Evolutionary conservation across 306 rosid species (phyloP), one percentile per base, ranked within the genome.

Genomic region (Cucurbita moschata): DNA sequence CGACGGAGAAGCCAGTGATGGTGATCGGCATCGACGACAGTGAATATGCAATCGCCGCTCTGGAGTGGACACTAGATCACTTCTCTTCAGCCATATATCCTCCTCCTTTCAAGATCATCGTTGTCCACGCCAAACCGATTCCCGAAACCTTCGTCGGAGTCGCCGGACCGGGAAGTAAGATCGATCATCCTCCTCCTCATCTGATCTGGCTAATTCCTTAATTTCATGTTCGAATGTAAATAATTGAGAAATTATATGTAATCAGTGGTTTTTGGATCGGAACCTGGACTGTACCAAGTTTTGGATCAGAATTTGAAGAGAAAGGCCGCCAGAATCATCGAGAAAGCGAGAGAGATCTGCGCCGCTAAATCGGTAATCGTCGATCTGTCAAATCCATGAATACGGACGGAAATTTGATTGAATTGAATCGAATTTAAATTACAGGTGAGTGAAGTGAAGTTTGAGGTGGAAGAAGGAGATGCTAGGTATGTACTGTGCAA

Each of bases 401-500:
- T 30, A 30, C 2, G 35, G 0, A 30, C 35, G 4, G 35, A 30
- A 30, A 30, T 30, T 30, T 30, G 35, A 30, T 3, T 30, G 35
- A 30, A 46, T 46, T 46, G 51, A 46, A 46, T 14, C 0, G 18
- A 50, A 13, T 50, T 50, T 16, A 30, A 35, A 53, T 26, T 58
- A 56, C 77, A 91, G 96, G 82, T 83, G 63, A 69, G 43, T 4
- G 83, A 80, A 21, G 75, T 78, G 64, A 14, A 8, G 0, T 80
- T 84, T 70, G 97, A 85, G 67, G 87, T 81, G 72, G 68, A 81
- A 67, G 90, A 88, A 72, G 97, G 97, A 11, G 97, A 91, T 83
- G 80, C 89, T 10, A 87, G 92, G 77, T 82, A 87, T 73, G 92
- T 87, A 79, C 89, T 91, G 7, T 91, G 97, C 42, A 89, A 91